A percentile compares a stretch with the other conserved stretches of the same genome.
Conservation (phyloP, 23 red algal species). For the Gracilaria domingensis region DNA sequence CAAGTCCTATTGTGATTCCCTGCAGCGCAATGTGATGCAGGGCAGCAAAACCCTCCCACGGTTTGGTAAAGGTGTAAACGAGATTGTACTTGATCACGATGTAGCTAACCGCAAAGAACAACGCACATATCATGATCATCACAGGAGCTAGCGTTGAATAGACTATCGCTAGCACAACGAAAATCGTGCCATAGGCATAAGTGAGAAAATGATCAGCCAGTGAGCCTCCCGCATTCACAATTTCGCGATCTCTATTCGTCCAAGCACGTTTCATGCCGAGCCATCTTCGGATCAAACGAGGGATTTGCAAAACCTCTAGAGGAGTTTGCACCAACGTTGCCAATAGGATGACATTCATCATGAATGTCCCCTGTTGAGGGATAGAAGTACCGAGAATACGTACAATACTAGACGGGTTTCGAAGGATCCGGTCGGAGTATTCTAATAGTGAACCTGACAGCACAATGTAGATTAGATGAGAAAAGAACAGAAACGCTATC, state of each 20-base stretch:
- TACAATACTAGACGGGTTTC: constrained; percentile 27
- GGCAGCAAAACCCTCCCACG: constrained; percentile 42
- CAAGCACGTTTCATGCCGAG: constrained; percentile 24
- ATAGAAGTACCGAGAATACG: constrained; percentile 45
- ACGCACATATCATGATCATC: constrained; percentile 26
- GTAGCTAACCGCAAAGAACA: constrained; percentile 58
- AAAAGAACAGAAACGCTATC: constrained; percentile 64
- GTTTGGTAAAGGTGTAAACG: constrained; percentile 55
- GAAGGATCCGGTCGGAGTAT: constrained; percentile 21
- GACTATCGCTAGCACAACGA: constrained; percentile 43
- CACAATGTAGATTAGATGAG: constrained; percentile 60
- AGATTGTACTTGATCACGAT: constrained; percentile 69
- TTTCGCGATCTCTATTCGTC: constrained; percentile 50
- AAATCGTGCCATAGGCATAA: constrained; percentile 57
- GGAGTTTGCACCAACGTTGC: constrained; percentile 32
- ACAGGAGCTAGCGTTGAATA: constrained; percentile 63
- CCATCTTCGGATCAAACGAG: constrained; percentile 36
- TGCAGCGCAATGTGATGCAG: constrained; percentile 30
- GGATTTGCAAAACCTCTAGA: constrained; percentile 41
- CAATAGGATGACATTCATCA: constrained; percentile 67
- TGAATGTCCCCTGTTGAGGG: constrained; percentile 55
- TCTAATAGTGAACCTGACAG: constrained; percentile 52
- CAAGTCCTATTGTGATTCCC: constrained; percentile 5
- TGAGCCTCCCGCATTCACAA: constrained; percentile 42
- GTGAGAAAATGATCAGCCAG: constrained; percentile 33